These are phyloP conservation scores for Corymbia maculata DNA, from an alignment of 345 rosid species.

Conservation along the genomic window DNA sequence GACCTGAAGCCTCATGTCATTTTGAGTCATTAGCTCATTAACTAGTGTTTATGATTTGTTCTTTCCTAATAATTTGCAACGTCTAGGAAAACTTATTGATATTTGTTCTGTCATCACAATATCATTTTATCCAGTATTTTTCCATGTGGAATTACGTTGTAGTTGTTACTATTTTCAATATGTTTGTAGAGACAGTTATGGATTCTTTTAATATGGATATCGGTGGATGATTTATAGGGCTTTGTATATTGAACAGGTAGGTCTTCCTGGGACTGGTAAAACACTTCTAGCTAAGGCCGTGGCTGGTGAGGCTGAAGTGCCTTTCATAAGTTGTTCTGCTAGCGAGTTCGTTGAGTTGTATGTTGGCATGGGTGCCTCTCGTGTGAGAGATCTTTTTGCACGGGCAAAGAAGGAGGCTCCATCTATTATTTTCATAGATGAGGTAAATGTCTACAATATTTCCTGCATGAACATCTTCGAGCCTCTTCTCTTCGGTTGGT, in stretches of 20 bases:
- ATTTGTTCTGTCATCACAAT: background rate
- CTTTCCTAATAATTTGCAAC: background rate
- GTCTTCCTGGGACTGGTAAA: slow-evolving; percentile 98
- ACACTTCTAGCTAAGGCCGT: slow-evolving; percentile 95
- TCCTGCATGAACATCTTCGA: background rate
- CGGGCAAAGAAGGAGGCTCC: slow-evolving; percentile 98
- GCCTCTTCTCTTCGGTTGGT: background rate
- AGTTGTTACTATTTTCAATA: background rate
- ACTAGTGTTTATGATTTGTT: background rate
- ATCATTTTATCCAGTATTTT: background rate
- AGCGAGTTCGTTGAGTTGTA: slow-evolving; percentile 94
- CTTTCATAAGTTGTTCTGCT: slow-evolving; percentile 92
- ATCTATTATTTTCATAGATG: slow-evolving; percentile 89
- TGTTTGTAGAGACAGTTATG: background rate
- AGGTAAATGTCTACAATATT: slow-evolving; percentile 30
- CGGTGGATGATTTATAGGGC: background rate
- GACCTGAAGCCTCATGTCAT: background rate
- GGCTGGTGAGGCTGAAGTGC: slow-evolving; percentile 96
- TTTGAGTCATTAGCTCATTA: background rate
- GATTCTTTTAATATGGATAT: background rate
- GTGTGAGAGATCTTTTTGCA: slow-evolving; percentile 93
- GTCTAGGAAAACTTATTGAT: background rate
- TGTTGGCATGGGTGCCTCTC: slow-evolving; percentile 99
- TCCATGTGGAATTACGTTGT: background rate
- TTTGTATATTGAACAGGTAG: slow-evolving; percentile 48